Evolutionary conservation across 2,329 filamentous ascomycete species (phyloP).

Genomic region (Aureobasidium lini): DNA sequence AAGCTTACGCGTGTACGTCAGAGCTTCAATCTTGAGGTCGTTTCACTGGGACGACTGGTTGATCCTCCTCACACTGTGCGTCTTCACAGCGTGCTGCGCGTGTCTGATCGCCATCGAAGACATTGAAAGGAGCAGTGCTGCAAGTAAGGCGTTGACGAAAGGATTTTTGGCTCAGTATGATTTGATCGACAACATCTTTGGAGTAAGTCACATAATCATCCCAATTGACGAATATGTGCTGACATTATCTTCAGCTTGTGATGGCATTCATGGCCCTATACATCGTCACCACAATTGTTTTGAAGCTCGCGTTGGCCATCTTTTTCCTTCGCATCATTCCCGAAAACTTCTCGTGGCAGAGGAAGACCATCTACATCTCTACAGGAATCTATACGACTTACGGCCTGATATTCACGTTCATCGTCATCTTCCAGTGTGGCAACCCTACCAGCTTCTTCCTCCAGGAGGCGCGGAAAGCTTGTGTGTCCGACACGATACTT

Average conservation of each 20-base stretch:
- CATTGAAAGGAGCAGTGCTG: background rate
- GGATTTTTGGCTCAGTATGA: background rate
- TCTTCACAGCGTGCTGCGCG: constrained; percentile 28
- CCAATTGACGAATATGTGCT: constrained; percentile 33
- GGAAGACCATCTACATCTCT: constrained; percentile 17
- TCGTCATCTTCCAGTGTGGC: constrained; percentile 37
- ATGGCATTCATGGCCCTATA: constrained; percentile 35
- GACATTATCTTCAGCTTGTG: constrained; percentile 40
- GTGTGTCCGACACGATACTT: constrained; percentile 18
- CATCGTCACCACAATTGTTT: constrained; percentile 33
- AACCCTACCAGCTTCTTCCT: constrained; percentile 20
- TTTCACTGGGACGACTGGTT: constrained; percentile 29
- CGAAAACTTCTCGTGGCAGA: constrained; percentile 22
- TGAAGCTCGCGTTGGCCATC: constrained; percentile 36
- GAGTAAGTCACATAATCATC: constrained; percentile 32
- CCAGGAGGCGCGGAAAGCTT: constrained; percentile 17
- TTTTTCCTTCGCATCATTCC: constrained; percentile 34
- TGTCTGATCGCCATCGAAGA: constrained; percentile 23
- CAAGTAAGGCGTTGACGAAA: background rate
- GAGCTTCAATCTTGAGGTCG: constrained; percentile 23
- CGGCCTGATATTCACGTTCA: constrained; percentile 41
- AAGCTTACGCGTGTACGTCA: constrained; percentile 27
- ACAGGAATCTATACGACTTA: constrained; percentile 32
- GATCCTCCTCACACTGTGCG: constrained; percentile 27
- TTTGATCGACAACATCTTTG: constrained; percentile 39